These are phyloP conservation scores for Claviceps sp. DNA, from an alignment of 2,329 filamentous ascomycete species.

Conservation along the genomic window DNA sequence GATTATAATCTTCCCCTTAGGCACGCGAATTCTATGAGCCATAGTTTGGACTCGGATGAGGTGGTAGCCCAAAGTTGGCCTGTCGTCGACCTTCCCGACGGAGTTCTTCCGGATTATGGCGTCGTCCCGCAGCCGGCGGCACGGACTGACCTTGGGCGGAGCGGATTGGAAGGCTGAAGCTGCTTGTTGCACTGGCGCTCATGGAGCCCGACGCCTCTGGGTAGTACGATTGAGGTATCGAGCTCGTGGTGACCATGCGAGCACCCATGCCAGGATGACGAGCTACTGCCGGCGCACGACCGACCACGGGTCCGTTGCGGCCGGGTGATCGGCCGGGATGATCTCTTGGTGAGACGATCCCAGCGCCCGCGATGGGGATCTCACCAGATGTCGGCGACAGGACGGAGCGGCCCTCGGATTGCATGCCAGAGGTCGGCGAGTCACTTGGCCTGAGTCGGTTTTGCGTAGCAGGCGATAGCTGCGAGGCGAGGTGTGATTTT, in stretches of 20 bases:
- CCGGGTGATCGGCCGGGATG: constrained; percentile 39
- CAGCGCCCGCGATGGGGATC: constrained; percentile 50
- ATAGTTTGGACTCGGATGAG: constrained; percentile 27
- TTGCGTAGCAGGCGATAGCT: constrained; percentile 64
- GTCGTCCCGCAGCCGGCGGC: constrained; percentile 46
- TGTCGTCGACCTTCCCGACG: constrained; percentile 40
- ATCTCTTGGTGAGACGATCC: constrained; percentile 41
- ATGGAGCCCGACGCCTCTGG: constrained; percentile 25
- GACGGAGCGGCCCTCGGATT: constrained; percentile 30
- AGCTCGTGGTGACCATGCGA: constrained; percentile 37
- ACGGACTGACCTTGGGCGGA: constrained; percentile 45
- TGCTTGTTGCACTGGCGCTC: constrained; percentile 30
- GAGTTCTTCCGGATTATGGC: constrained; percentile 40
- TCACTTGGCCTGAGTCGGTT: constrained; percentile 56
- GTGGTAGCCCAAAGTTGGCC: constrained; percentile 36
- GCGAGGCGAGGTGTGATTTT: constrained; percentile 80
- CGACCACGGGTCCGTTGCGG: constrained; percentile 31
- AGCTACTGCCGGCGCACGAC: constrained; percentile 25
- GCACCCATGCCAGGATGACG: constrained; percentile 43
- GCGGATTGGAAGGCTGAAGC: constrained; percentile 52
- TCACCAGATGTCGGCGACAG: constrained; percentile 58
- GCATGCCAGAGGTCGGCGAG: constrained; percentile 35
- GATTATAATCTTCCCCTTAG: neutral
- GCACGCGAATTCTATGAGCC: constrained; percentile 14
- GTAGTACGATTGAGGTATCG: constrained; percentile 33